A percentile compares a stretch with the other conserved stretches of the same genome.
Conservation (phyloP, 768 basidiomycete genomes). For the Cyclocybe aegerita region DNA sequence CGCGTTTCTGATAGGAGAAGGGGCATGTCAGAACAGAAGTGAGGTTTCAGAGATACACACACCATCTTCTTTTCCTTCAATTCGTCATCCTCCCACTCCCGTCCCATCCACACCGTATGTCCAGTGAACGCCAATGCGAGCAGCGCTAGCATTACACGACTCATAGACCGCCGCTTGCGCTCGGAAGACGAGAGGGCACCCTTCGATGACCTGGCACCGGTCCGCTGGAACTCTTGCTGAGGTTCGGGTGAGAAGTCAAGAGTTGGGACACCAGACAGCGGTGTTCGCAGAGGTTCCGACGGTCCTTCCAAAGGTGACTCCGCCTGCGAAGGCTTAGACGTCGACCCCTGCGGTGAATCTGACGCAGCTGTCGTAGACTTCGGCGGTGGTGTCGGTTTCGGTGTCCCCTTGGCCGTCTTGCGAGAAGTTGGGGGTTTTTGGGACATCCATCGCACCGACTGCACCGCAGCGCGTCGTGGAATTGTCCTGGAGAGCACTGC, state of each 20-base stretch:
- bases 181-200: conserved; percentile 81
- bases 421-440: conserved; percentile 21
- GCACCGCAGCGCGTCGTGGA: conserved; percentile 29
- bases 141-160: conserved; percentile 52
- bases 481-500: conserved; percentile 33
- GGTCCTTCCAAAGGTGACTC: background rate
- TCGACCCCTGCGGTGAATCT: conserved; percentile 17
- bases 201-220: conserved; percentile 77
- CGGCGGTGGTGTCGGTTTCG: conserved; percentile 15
- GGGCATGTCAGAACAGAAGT: background rate
- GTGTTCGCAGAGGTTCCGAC: conserved; percentile 2
- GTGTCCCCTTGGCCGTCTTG: conserved; percentile 12
- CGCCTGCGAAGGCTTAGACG: background rate
- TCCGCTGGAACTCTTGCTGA: conserved; percentile 46
- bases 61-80: conserved; percentile 64
- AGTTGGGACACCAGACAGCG: conserved; percentile 37
- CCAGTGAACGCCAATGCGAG: conserved; percentile 56
- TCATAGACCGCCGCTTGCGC: conserved; percentile 56
- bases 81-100: conserved; percentile 78
- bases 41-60: conserved; percentile 20
- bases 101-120: conserved; percentile 65
- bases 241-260: conserved; percentile 66
- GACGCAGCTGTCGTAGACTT: conserved; percentile 15
- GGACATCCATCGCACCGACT: conserved; percentile 35
- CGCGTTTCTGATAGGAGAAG: conserved; percentile 41